Evolutionary conservation across 441 rosid species (phyloP).

Genomic region (Sinapis alba): DNA sequence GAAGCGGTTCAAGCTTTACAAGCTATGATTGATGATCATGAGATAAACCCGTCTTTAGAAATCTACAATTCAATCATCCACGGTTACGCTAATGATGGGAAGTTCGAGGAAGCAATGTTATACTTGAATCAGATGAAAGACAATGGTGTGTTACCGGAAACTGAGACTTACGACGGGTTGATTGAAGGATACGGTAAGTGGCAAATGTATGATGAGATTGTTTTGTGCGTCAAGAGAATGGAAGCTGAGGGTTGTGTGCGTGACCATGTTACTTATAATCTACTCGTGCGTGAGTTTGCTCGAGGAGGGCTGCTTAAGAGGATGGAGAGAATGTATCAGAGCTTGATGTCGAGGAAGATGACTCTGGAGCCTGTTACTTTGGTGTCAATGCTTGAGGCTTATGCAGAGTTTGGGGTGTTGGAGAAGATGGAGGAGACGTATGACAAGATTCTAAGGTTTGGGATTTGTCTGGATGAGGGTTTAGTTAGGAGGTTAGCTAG

Average conservation of each 20-base stretch:
- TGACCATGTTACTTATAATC: conserved; percentile 65
- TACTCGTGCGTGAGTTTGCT: conserved; percentile 62
- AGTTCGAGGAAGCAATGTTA: conserved; percentile 54
- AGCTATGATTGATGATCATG: conserved; percentile 47
- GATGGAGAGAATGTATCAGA: conserved; percentile 60
- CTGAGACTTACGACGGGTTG: conserved; percentile 61
- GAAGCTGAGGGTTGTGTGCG: conserved; percentile 56
- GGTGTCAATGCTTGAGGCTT: conserved; percentile 67
- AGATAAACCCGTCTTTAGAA: conserved; percentile 50
- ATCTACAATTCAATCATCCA: conserved; percentile 63
- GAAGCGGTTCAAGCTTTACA: conserved; percentile 54
- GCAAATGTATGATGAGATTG: conserved; percentile 69
- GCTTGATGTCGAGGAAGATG: conserved; percentile 55
- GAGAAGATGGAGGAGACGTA: conserved; percentile 65
- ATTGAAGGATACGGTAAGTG: conserved; percentile 64
- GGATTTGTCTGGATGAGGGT: conserved; percentile 49
- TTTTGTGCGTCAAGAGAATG: conserved; percentile 64
- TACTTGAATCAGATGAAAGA: conserved; percentile 54
- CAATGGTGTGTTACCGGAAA: conserved; percentile 33
- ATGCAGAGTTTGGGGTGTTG: conserved; percentile 58
- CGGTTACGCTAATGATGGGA: conserved; percentile 51
- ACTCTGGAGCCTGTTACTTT: conserved; percentile 49
- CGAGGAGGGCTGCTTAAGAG: conserved; percentile 61
- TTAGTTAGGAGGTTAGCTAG: conserved; percentile 59
- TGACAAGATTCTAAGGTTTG: conserved; percentile 42